phyloP scores from a whole-genome alignment of 345 rosid species.

The Boechera divaricarpa region DNA sequence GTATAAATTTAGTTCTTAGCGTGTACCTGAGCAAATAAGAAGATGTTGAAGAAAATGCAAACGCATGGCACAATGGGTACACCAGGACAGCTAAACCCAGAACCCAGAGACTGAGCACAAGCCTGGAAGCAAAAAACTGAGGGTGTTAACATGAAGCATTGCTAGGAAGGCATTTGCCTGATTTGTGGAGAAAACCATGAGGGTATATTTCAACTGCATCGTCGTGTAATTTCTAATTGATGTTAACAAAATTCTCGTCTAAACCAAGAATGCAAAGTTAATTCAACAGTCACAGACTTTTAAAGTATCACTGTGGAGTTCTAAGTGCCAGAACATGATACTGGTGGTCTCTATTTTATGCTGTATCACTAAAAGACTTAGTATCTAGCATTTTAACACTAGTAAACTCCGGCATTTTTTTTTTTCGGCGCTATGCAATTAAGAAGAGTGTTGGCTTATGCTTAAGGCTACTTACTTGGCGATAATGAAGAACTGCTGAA shows the following conservation, averaged over 20 bases:
- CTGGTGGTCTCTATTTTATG: not conserved
- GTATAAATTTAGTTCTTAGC: not conserved
- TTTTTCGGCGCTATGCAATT: not conserved
- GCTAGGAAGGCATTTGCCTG: constrained; percentile 15
- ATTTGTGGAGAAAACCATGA: constrained; percentile 6
- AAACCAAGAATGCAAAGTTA: constrained; percentile 5
- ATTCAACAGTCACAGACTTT: constrained; percentile 12
- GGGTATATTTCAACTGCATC: constrained; percentile 7
- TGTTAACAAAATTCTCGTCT: constrained; percentile 5
- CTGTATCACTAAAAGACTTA: constrained; percentile 4
- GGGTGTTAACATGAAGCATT: constrained; percentile 9
- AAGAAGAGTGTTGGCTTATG: constrained; percentile 30
- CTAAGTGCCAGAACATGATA: constrained; percentile 26
- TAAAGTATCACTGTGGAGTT: constrained; percentile 27
- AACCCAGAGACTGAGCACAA: constrained; percentile 63
- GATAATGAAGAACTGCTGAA: constrained; percentile 62
- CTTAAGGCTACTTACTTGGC: constrained; percentile 61
- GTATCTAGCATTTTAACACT: constrained; percentile 16
- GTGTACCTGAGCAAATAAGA: constrained; percentile 92
- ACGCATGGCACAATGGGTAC: constrained; percentile 81
- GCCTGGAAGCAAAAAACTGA: constrained; percentile 52
- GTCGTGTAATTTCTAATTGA: not conserved
- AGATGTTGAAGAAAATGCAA: constrained; percentile 91
- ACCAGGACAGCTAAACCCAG: constrained; percentile 87
- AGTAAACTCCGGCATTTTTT: not conserved